Percentiles rank a stretch among this genome's conserved stretches.
phyloP scores from a whole-genome alignment of 208 protist genomes.

The Leishmania martiniquensis region DNA sequence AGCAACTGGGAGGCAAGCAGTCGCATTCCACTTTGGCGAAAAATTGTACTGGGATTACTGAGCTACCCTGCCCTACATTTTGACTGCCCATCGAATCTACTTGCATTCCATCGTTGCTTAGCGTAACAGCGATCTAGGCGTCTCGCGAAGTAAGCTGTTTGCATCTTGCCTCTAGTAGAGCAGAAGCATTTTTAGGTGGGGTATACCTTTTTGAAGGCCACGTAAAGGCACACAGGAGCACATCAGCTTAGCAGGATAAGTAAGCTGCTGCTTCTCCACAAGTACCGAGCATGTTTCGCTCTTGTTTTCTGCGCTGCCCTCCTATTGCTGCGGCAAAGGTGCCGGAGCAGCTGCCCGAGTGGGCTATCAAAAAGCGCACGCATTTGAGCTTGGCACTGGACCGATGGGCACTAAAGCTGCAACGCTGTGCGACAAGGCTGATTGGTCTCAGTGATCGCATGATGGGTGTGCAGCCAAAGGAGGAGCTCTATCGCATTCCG shows the following conservation, averaged over 20 bases:
- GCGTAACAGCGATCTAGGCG: background rate
- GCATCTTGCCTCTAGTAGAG: background rate
- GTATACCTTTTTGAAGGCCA: no score
- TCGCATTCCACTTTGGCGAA: background rate
- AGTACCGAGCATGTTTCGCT: conserved; percentile 39
- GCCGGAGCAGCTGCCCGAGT: conserved; percentile 62
- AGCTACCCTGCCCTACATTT: no score
- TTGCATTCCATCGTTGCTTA: background rate
- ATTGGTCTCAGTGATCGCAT: conserved; percentile 66
- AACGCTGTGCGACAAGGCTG: conserved; percentile 41
- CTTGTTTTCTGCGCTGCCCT: conserved; percentile 31
- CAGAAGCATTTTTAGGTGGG: no score
- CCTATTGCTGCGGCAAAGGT: conserved; percentile 31
- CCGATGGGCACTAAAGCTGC: conserved; percentile 41
- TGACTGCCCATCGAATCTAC: background rate
- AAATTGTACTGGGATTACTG: no score
- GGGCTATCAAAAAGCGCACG: conserved; percentile 69
- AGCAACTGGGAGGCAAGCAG: background rate
- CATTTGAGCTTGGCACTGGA: conserved; percentile 51
- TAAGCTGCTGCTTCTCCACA: background rate
- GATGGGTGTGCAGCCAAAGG: conserved; percentile 80
- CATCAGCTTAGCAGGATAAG: background rate
- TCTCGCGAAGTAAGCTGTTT: background rate
- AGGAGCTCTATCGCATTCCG: conserved; percentile 79
- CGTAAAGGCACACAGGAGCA: background rate